Conservation (phyloP, 2,329 filamentous ascomycete species). For the Penicillium sp. region DNA sequence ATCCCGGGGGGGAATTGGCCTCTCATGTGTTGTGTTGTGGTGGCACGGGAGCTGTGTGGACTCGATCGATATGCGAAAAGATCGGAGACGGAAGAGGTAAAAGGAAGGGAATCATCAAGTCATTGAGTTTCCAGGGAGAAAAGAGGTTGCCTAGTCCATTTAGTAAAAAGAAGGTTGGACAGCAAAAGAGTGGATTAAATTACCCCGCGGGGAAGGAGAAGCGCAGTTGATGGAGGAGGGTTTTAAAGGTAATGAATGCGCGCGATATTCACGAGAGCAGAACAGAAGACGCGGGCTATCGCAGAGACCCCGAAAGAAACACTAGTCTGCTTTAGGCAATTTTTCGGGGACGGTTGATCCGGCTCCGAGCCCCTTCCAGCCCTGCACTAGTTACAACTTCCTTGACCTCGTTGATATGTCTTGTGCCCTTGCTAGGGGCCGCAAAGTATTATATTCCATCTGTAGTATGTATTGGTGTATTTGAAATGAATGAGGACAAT, state of each 20-base stretch:
- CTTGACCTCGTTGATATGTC: background rate
- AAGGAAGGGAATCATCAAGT: constrained; percentile 30
- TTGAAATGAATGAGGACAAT: too few species aligned
- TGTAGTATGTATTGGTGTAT: too few species aligned
- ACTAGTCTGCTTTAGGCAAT: constrained; percentile 36
- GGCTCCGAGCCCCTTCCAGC: constrained; percentile 12
- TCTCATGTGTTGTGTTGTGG: constrained; percentile 34
- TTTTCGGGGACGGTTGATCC: constrained; percentile 32
- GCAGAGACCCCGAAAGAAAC: constrained; percentile 41
- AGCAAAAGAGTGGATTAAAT: constrained; percentile 17
- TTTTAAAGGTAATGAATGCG: constrained; percentile 32
- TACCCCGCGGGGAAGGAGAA: constrained; percentile 16
- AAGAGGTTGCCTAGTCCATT: constrained; percentile 12
- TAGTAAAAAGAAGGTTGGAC: constrained; percentile 14
- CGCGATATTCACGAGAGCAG: constrained; percentile 27
- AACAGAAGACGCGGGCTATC: constrained; percentile 40
- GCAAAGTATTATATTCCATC: too few species aligned
- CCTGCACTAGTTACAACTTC: background rate
- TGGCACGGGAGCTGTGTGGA: constrained; percentile 22
- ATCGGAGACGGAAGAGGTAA: constrained; percentile 22
- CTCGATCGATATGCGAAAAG: constrained; percentile 28
- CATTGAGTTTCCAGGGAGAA: constrained; percentile 28
- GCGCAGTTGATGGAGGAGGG: constrained; percentile 16
- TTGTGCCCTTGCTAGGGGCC: background rate
- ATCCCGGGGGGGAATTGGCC: constrained; percentile 16